Base-by-base conservation (phyloP, 352 stramenopile species). In the Phytophthora lateralis region DNA sequence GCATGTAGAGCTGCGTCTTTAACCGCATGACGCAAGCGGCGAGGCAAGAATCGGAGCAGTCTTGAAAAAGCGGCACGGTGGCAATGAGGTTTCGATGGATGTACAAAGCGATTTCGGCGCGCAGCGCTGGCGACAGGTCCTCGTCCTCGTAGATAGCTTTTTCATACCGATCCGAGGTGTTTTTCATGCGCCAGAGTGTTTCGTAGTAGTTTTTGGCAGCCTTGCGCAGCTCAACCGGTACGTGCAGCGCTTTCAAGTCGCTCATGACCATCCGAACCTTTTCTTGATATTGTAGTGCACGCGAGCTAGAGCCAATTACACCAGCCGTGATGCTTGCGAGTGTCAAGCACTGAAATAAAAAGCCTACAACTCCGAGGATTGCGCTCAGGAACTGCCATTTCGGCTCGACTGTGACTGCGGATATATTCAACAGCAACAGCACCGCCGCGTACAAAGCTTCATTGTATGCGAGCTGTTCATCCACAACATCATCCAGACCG, bases 61-160 rank as follows among this genome's bases (percentile, higher is more conserved):
- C 74, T 58, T 86, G 76, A 50, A 88, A 88, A 30, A 88, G 61
- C 14, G 78, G 78, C 15, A 86, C 78, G 1, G 75, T 83, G 21
- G 76, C 74, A 26, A 86, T 70, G 43, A 85, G 55, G 9, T 62
- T 72, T 17, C 78, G 76, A 51, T 89, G 79, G 56, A 89, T 85
- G 39, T 86, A 82, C 6, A 89, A 60, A 5, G 79, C 79, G 24
- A 89, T 89, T 54, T 88, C 78, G 26, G 76, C 66, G 1, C 78
- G 76, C 5, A 88, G 63, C 0, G 71, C 63, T 18, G 76, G 76
- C 8, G 78, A 88, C 29, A 88, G 53, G 49, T 88, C 78, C 32
- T 88, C 76, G 56, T 88, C 78, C 3, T 83, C 78, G 53, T 88
- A 88, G n/a, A 88, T 88, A 15, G 75, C 75, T 52, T 85, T 85